Conservation (phyloP, 1,284 basidiomycete species). For the Pseudozyma pruni region DNA sequence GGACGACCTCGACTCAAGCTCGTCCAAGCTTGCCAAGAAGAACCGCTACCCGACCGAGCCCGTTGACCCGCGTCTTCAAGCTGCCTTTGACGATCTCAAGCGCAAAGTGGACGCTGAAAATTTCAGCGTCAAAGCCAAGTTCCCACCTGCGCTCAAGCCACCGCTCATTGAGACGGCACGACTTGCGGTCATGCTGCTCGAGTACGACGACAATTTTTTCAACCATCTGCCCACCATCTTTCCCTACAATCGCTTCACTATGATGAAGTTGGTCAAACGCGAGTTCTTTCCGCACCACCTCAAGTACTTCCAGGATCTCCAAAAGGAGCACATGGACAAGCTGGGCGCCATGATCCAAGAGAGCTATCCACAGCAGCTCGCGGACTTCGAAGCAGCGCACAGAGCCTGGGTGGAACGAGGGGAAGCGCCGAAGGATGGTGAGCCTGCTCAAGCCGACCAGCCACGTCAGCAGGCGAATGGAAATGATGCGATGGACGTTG, state of each 20-base stretch:
- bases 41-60: conserved; percentile 65
- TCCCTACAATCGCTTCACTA: conserved; percentile 86
- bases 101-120: conserved; percentile 70
- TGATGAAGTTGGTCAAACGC: conserved; percentile 67
- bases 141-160: conserved; percentile 83
- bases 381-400: conserved; percentile 55
- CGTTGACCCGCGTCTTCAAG: conserved; percentile 76
- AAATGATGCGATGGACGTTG: conserved; percentile 31
- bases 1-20: conserved; percentile 70
- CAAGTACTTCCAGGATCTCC: conserved; percentile 54
- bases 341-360: conserved; percentile 50
- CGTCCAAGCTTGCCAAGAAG: conserved; percentile 68
- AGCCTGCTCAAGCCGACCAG: conserved; percentile 8
- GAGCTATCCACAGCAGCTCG: conserved; percentile 48
- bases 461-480: neutral
- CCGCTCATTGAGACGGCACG: conserved; percentile 78
- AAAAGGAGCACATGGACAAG: conserved; percentile 59
- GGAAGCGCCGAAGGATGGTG: conserved; percentile 37
- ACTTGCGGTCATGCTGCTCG: conserved; percentile 81
- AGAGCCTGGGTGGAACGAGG: conserved; percentile 46
- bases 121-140: conserved; percentile 78
- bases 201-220: conserved; percentile 92
- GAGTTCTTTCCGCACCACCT: conserved; percentile 64
- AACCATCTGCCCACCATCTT: conserved; percentile 85
- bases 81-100: conserved; percentile 75